Base-by-base conservation (phyloP, 2,329 filamentous ascomycete genomes). In the Graphilbum sp. region DNA sequence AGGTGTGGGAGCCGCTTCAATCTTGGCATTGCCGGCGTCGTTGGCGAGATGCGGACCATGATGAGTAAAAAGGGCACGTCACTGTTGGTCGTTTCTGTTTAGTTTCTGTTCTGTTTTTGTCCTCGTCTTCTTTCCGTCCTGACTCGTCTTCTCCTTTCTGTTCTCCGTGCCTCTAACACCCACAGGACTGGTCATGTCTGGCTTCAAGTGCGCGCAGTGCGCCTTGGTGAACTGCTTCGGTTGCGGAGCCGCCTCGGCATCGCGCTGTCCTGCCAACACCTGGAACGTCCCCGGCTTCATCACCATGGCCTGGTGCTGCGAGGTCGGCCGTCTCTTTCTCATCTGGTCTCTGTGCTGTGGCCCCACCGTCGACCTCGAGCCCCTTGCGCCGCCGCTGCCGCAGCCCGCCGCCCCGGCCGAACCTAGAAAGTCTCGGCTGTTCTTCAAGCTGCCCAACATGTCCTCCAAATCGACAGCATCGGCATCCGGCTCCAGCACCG, bases 261-360 rank as follows among this genome's bases (percentile, higher is more conserved):
- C 21, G 11, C 21, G n/a, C n/a, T n/a, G n/a, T n/a, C n/a, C n/a
- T n/a, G n/a, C n/a, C n/a, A n/a, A n/a, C n/a, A n/a, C n/a, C n/a
- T n/a, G n/a, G n/a, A n/a, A n/a, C n/a, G 7, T 25, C 7, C 7
- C 23, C 23, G 7, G 7, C 23, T 25, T 19, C 31, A 32, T 18
- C 7, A 18, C 31, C 31, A 8, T 49, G 19, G 32, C 39, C 4
- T 49, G 47, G 47, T 52, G 50, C 33, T 53, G 51, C 30, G 41
- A 48, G 5, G 19, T 38, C 10, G 47, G 47, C 5, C 46, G 45
- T 11, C 18, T 49, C 16, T 49, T 49, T 32, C 42, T 52, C 15
- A 37, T 49, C 23, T 49, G 47, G 37, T 40, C 45, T 8, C 39
- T 52, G 1, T 42, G 46, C 9, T 50, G 49, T 19, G 51, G 51